Conservation (phyloP, 73 alveolate genomes). For the Blepharisma stoltei region DNA sequence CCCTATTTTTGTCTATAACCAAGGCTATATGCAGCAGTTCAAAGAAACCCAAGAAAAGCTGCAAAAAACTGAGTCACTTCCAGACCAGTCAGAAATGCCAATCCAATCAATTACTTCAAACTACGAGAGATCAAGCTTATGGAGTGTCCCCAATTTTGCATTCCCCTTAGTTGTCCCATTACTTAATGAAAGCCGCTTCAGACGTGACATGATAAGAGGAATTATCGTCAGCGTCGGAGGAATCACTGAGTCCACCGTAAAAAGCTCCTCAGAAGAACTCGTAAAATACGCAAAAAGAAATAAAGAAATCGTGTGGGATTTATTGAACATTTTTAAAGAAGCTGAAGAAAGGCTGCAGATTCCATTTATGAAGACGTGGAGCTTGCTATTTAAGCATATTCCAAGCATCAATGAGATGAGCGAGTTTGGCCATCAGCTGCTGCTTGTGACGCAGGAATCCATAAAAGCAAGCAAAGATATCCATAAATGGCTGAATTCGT, state of each 20-base stretch:
- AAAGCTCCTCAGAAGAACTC: constrained; percentile 54
- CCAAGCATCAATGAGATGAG: background rate
- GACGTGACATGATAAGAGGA: constrained; percentile 66
- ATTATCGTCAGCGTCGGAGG: constrained; percentile 73
- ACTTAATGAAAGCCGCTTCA: constrained; percentile 57
- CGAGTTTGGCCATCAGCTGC: background rate
- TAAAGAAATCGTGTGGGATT: background rate
- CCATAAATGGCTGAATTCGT: background rate
- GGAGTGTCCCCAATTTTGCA: constrained; percentile 82
- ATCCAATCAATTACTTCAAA: background rate
- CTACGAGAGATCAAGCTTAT: constrained; percentile 44
- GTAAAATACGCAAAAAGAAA: constrained; percentile 37
- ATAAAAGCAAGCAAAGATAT: constrained; percentile 15
- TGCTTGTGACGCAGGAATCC: background rate
- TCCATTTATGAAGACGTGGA: constrained; percentile 21
- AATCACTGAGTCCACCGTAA: constrained; percentile 78
- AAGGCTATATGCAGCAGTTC: constrained; percentile 38
- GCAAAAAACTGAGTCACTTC: constrained; percentile 37
- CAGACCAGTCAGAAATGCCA: constrained; percentile 36
- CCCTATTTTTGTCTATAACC: constrained; percentile 43
- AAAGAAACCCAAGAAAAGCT: constrained; percentile 50
- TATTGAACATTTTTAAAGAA: constrained; percentile 14
- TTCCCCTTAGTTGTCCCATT: constrained; percentile 60
- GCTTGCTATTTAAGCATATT: constrained; percentile 6
- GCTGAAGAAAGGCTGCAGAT: constrained; percentile 23